Conservation (phyloP, 2,329 filamentous ascomycete species). For the Aspergillus aculeatus region DNA sequence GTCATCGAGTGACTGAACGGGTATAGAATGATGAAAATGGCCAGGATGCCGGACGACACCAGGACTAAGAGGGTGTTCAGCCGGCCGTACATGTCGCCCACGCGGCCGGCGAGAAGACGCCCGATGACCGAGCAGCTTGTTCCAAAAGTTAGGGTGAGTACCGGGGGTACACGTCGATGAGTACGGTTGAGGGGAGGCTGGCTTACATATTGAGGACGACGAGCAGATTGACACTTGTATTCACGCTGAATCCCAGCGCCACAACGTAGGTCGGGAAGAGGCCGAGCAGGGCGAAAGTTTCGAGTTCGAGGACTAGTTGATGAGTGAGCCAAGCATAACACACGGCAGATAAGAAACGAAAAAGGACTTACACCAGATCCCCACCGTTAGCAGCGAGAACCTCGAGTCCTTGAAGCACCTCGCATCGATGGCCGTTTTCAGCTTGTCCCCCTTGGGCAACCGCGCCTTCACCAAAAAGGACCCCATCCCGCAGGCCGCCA, state of each 20-base stretch:
- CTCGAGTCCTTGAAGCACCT: conserved; percentile 44
- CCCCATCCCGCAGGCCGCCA: conserved; percentile 32
- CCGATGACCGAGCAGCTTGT: conserved; percentile 43
- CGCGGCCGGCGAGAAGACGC: conserved; percentile 45
- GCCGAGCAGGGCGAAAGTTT: conserved; percentile 31
- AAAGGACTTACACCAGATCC: conserved; percentile 42
- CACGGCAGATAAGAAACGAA: neutral
- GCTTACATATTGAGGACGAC: conserved; percentile 39
- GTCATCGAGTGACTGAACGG: conserved; percentile 32
- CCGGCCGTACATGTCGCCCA: conserved; percentile 47
- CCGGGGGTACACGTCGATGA: neutral
- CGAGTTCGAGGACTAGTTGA: conserved; percentile 30
- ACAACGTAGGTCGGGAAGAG: conserved; percentile 31
- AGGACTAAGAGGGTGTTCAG: conserved; percentile 47
- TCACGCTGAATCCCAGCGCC: conserved; percentile 29
- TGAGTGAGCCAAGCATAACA: rapidly evolving
- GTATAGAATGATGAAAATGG: conserved; percentile 43
- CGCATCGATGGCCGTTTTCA: conserved; percentile 42
- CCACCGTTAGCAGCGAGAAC: conserved; percentile 46
- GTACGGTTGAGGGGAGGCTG: no score
- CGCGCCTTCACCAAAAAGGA: conserved; percentile 38
- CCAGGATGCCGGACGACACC: conserved; percentile 35
- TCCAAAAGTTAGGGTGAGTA: neutral
- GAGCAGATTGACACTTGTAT: conserved; percentile 36
- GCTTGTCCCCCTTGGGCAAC: conserved; percentile 33